Conservation (phyloP, 164 flowering plant species). For the Vitis rotundifolia region DNA sequence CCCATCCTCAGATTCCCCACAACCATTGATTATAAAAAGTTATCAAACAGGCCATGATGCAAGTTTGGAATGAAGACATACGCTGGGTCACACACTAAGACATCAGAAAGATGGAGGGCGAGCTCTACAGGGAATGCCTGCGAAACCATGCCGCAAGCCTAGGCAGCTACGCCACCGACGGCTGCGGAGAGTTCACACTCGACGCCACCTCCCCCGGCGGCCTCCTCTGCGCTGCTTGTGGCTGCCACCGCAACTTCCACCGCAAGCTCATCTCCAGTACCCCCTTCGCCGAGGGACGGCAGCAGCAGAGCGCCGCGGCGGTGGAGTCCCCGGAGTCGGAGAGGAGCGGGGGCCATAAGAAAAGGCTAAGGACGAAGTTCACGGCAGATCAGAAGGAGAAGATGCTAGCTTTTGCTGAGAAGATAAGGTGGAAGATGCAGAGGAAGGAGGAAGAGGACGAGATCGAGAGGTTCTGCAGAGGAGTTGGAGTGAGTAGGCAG, state of each 20-base stretch:
- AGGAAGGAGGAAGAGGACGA: slow-evolving; percentile 21
- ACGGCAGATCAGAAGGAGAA: slow-evolving; percentile 40
- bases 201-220: slow-evolving; percentile 9
- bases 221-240: slow-evolving; percentile 39
- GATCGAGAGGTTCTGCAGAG: slow-evolving; percentile 26
- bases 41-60: no score
- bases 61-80: no score
- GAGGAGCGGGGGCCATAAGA: slow-evolving; percentile 5
- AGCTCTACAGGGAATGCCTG: slow-evolving; percentile 31
- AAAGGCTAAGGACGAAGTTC: slow-evolving; percentile 36
- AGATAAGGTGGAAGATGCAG: slow-evolving; percentile 33
- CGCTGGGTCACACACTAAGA: no score
- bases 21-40: no score
- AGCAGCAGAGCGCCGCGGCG: not conserved
- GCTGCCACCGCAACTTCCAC: slow-evolving; percentile 55
- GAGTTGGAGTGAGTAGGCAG: slow-evolving; percentile 26
- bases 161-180: slow-evolving; percentile 45
- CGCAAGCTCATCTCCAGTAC: slow-evolving; percentile 14
- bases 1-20: no score
- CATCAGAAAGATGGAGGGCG: not conserved
- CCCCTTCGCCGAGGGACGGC: not conserved
- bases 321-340: slow-evolving; percentile 8
- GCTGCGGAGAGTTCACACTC: slow-evolving; percentile 44
- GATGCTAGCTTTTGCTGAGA: slow-evolving; percentile 39
- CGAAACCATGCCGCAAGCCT: slow-evolving; percentile 42